Base-by-base conservation (phyloP, 768 basidiomycete species). In the Pleurotus citrinopileatus region DNA sequence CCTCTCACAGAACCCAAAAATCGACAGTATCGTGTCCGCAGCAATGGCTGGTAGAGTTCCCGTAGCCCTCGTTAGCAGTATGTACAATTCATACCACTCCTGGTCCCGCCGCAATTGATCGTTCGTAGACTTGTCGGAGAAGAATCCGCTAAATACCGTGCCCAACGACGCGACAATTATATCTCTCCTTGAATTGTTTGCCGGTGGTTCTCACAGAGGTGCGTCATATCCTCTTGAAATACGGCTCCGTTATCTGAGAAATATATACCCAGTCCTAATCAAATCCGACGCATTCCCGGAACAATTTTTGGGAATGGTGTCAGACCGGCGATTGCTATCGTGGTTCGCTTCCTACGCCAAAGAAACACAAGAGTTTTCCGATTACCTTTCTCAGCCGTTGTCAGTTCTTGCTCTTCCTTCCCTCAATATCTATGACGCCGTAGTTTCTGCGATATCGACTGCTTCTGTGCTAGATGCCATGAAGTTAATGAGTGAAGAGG, bases 401-500 rank as follows among this genome's bases (percentile, higher is more conserved):
- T 66, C 70, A 43, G 72, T 76, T 3, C 72, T 87, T 25, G 72
- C 79, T 5, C 77, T 89, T 29, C 88, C 86, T 19, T 89, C 84
- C 4, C 67, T 90, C 3, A 77, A 84, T 57, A 72, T 89, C 32
- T 80, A 84, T 60, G 61, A 75, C 1, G 77, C 83, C 1, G 84
- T 92, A 15, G 73, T 92, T 7, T 80, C 87, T 5, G 71, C 83
- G 3, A 76, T 76, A 3, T 82, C 87, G 40, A 75, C 73, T 13
- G 80, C 81, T 2, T 78, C 78, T 17, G 85, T 91, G 22, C 71
- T 91, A 46, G 86, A 90, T 64, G 89, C 89, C 4, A 93, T 93
- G 91, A 82, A 76, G 55, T 73, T 88, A 25, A 91, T 93, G 90
- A 90, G 88, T 60, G 88, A 90, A 56, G 80, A 87, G 62, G 91